Conservation (phyloP, 495 filamentous ascomycete genomes). For the Aspergillus panamensis region DNA sequence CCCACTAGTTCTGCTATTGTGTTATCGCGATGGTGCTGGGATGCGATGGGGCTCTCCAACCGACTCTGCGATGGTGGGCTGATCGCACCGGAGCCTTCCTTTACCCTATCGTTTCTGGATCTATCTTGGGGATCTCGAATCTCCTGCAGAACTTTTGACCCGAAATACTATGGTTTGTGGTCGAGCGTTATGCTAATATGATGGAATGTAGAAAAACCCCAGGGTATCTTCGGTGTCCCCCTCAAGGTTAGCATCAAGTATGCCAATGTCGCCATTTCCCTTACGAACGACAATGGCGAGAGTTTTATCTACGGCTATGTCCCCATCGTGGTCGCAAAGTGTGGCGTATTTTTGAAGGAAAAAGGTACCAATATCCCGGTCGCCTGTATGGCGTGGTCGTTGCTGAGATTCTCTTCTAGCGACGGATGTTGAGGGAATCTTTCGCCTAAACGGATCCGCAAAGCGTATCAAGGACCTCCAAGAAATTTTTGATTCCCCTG, state of each 20-base stretch:
- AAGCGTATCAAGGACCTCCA: conserved; percentile 97
- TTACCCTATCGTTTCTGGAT: neutral
- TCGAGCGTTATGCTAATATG: conserved; percentile 8
- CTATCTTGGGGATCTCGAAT: neutral
- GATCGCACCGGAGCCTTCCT: neutral
- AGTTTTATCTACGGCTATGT: conserved; percentile 99
- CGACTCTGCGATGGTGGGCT: neutral
- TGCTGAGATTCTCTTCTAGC: conserved; percentile 49
- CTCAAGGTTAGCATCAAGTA: conserved; percentile 94
- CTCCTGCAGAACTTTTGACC: neutral
- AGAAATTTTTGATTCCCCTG: conserved; percentile 86
- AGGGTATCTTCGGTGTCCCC: conserved; percentile 89
- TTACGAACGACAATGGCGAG: conserved; percentile 83
- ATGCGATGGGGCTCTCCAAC: conserved; percentile 13
- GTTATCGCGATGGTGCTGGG: neutral
- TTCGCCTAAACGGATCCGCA: conserved; percentile 92
- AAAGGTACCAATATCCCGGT: conserved; percentile 63
- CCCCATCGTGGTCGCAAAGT: conserved; percentile 97
- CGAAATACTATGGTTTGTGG: neutral
- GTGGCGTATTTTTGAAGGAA: conserved; percentile 95
- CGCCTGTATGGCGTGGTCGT: neutral
- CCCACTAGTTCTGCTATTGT: neutral
- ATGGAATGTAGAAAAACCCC: conserved; percentile 30
- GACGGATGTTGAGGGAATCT: conserved; percentile 95
- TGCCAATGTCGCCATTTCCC: conserved; percentile 96